phyloP scores from a whole-genome alignment of 176 grass and related monocot species.

The Carex scoparia region DNA sequence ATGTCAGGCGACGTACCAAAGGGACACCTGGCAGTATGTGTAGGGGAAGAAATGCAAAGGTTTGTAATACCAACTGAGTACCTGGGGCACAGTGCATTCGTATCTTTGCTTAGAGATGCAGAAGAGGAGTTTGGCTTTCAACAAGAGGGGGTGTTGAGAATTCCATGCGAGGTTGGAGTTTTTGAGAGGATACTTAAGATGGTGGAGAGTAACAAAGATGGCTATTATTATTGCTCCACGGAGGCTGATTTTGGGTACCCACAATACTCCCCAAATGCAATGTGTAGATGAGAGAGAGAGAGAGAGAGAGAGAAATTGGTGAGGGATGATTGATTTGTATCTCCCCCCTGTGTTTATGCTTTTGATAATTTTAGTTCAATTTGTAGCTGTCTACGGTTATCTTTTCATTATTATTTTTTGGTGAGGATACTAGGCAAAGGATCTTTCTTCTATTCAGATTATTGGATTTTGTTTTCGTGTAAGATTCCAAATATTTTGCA shows the following conservation, averaged over 20 bases:
- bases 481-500: not conserved
- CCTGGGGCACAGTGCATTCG: conserved; percentile 65
- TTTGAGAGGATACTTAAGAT: conserved; percentile 61
- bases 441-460: conserved; percentile 4
- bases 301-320: not conserved
- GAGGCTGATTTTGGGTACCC: conserved; percentile 48
- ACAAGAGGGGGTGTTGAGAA: conserved; percentile 71
- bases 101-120: conserved; percentile 60
- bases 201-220: conserved; percentile 51
- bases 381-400: not conserved
- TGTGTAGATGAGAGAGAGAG: not conserved
- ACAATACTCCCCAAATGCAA: conserved; percentile 24
- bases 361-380: conserved; percentile 8
- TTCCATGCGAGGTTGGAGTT: conserved; percentile 63
- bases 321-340: conserved; percentile 28
- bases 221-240: conserved; percentile 39
- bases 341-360: conserved; percentile 21
- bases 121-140: conserved; percentile 96
- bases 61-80: conserved; percentile 94
- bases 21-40: conserved; percentile 79
- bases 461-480: conserved; percentile 2
- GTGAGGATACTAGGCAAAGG: not conserved
- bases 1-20: conserved; percentile 33
- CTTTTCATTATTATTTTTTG: not conserved
- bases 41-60: conserved; percentile 78